Percentiles rank a stretch among this genome's conserved stretches.
Conservation (phyloP, 352 stramenopile species). For the Saprolegnia diclina region DNA sequence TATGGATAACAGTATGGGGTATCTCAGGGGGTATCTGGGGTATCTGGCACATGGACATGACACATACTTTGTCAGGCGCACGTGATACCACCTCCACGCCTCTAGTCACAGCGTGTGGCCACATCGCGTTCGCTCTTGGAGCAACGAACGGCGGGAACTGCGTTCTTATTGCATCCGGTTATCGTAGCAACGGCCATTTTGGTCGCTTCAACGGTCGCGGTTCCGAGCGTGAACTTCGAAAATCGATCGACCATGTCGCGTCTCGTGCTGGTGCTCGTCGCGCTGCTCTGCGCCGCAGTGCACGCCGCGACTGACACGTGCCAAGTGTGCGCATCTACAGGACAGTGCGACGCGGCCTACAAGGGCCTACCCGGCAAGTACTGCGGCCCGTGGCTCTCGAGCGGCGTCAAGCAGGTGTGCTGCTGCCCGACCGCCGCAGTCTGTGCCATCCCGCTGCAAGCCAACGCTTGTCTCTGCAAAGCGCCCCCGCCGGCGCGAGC, state of each 20-base stretch:
- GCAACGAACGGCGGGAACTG: no score
- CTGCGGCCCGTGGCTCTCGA: conserved; percentile 24
- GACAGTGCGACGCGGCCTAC: conserved; percentile 18
- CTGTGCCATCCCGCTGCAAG: conserved; percentile 21
- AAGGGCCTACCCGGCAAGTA: conserved; percentile 25
- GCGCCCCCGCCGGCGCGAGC: not conserved
- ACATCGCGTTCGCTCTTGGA: no score
- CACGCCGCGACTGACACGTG: not conserved
- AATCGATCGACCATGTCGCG: not conserved
- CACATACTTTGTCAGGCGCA: no score
- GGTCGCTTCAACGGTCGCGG: no score
- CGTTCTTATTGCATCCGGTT: no score
- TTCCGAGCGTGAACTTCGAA: not conserved
- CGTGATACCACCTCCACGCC: no score
- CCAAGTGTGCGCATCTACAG: conserved; percentile 9
- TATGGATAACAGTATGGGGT: no score
- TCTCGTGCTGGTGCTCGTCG: not conserved
- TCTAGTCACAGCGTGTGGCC: no score
- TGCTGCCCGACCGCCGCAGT: conserved; percentile 16
- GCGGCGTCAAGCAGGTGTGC: conserved; percentile 26
- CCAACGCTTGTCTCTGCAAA: conserved; percentile 19
- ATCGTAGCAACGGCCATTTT: no score
- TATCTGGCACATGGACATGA: no score
- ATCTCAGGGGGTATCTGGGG: no score
- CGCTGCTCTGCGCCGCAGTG: not conserved